Evolutionary conservation across 2,329 filamentous ascomycete species (phyloP), one percentile per base, ranked within the genome.

Genomic region (Fusarium kyushuense): DNA sequence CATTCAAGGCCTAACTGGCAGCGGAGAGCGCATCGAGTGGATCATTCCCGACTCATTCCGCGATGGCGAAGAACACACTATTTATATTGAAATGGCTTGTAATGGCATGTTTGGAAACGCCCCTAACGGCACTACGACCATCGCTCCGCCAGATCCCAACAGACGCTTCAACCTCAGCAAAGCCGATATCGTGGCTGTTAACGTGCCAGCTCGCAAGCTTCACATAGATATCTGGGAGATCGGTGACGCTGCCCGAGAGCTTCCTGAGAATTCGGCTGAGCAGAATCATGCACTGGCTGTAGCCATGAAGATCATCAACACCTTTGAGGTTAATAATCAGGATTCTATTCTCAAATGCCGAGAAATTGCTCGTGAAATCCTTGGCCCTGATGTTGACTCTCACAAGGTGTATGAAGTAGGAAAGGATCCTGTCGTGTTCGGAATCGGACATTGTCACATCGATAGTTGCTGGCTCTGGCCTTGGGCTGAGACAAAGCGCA

Each of bases 401-500:
- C 84, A 91, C 54, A 89, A 92, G 68, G 93, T 99, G 12, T 99
- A 98, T 76, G 86, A 93, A 40, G 89, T 85, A 49, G 90, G 89
- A 65, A 90, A 90, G 27, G 85, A 91, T 33, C 88, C 93, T 2
- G 85, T 96, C 61, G 92, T 98, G 5, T 96, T 89, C 72, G 95
- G 89, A 35, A 95, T 98, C 69, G 96, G 96, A 1, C 93, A 99
- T 78, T 99, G 96, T 73, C 96, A 99, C 79, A 99, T 99, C 71
- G 96, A 98, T 80, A 97, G 92, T 29, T 97, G 95, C 80, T 99
- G 96, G 96, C 85, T 99, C 35, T 99, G 96, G 96, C 96, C 96
- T 0, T 99, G 94, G 87, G 96, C 92, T 12, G 96, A 99, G 83
- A 98, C 96, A 1, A 97, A 96, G 82, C 92, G 96, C 75, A 99